Percentiles rank a stretch among this genome's conserved stretches.
These are phyloP conservation scores for Myrica gale DNA, from an alignment of 306 rosid genomes.

Conservation along the genomic window DNA sequence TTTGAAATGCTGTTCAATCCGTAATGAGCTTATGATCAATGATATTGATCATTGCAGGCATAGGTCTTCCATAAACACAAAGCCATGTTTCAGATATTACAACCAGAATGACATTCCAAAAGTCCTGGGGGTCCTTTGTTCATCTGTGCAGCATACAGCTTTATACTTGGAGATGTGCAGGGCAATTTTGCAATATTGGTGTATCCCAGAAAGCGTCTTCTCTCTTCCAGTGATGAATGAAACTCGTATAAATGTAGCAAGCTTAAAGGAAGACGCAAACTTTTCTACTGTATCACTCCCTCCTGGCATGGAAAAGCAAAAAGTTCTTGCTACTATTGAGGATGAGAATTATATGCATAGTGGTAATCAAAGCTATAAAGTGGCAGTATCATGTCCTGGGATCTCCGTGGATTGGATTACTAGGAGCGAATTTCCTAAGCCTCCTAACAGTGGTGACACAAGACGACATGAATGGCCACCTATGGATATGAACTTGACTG, in stretches of 20 bases:
- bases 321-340: conserved; percentile 30
- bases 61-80: conserved; percentile 44
- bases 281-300: conserved; percentile 27
- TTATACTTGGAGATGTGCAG: conserved; percentile 57
- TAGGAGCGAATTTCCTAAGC: conserved; percentile 29
- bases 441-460: conserved; percentile 28
- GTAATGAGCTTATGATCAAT: conserved; percentile 23
- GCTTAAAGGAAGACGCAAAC: conserved; percentile 32
- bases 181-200: conserved; percentile 68
- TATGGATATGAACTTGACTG: conserved; percentile 31
- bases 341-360: conserved; percentile 24
- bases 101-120: conserved; percentile 69
- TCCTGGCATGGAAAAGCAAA: conserved; percentile 32
- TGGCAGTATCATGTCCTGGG: conserved; percentile 34
- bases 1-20: conserved; percentile 16
- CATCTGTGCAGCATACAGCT: conserved; percentile 51
- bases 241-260: conserved; percentile 27
- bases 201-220: conserved; percentile 51
- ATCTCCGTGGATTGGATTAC: conserved; percentile 26
- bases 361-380: conserved; percentile 30
- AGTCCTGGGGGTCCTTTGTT: conserved; percentile 61
- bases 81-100: conserved; percentile 65
- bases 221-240: conserved; percentile 40
- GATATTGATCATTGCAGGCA: conserved; percentile 60
- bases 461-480: conserved; percentile 29